Evolutionary conservation across 768 basidiomycete genomes (phyloP).

Genomic region (Suillus cothurnatus): DNA sequence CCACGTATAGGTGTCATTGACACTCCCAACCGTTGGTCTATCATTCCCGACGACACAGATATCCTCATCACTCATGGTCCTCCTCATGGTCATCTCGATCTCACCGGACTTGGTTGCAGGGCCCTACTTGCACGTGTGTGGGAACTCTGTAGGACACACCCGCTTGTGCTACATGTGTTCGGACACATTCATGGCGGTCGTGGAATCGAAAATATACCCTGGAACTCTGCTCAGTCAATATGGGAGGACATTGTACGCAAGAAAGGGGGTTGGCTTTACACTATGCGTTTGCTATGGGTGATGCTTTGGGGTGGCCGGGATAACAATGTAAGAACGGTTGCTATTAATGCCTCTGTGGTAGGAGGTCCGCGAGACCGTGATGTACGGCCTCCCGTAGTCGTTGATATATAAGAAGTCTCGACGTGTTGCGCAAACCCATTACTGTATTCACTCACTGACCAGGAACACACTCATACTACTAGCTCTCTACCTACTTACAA

Average conservation of each 20-base stretch:
- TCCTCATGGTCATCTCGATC: slow-evolving; percentile 37
- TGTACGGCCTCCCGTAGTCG: background rate
- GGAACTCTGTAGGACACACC: slow-evolving; percentile 22
- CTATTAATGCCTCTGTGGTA: background rate
- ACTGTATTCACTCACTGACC: background rate
- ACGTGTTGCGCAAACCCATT: background rate
- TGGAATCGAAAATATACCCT: slow-evolving; percentile 35
- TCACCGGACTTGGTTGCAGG: slow-evolving; percentile 29
- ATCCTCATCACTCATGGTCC: slow-evolving; percentile 49
- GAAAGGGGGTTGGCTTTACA: background rate
- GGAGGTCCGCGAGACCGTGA: background rate
- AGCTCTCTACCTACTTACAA: background rate
- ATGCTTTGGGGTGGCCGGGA: background rate
- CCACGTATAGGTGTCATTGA: slow-evolving; percentile 19
- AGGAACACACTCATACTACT: background rate
- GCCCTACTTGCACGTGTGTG: slow-evolving; percentile 35
- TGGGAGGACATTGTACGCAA: slow-evolving; percentile 28
- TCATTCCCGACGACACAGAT: slow-evolving; percentile 35
- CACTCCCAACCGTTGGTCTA: slow-evolving; percentile 22
- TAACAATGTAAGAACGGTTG: background rate
- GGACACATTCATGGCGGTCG: slow-evolving; percentile 44
- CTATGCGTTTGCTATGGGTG: background rate
- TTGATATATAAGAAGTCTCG: background rate
- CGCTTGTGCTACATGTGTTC: slow-evolving; percentile 41
- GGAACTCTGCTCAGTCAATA: slow-evolving; percentile 33